Percentiles rank a stretch among this genome's conserved stretches.
These are phyloP conservation scores for Canariomyces notabilis DNA, from an alignment of 2,329 filamentous ascomycete species.

Conservation along the genomic window DNA sequence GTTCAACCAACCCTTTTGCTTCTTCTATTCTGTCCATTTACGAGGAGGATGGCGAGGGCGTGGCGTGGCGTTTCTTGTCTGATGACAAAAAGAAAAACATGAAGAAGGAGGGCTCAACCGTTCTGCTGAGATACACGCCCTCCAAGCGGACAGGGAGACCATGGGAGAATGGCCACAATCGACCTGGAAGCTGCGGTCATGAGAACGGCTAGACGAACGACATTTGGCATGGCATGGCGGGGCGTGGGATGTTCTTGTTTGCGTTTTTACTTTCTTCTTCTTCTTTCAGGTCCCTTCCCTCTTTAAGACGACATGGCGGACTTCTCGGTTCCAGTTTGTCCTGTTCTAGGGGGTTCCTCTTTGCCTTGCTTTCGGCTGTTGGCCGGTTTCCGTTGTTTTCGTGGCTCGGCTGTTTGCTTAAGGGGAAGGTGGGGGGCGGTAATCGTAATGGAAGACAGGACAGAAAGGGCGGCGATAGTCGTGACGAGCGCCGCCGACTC, in stretches of 20 bases:
- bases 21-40: too few relatives aligned
- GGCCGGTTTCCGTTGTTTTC: background rate
- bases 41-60: background rate
- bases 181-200: constrained; percentile 5
- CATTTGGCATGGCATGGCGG: constrained; percentile 9
- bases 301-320: constrained; percentile 4
- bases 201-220: constrained; percentile 9
- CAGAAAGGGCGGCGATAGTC: background rate
- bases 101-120: background rate
- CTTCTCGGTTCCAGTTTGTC: background rate
- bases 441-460: constrained; percentile 10
- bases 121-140: too few relatives aligned
- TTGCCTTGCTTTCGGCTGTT: constrained; percentile 2
- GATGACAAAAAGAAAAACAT: background rate
- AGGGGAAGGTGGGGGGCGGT: background rate
- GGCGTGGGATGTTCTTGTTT: constrained; percentile 7
- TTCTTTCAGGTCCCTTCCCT: too few relatives aligned
- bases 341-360: background rate
- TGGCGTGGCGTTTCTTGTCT: background rate
- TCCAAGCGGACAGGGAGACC: too few relatives aligned
- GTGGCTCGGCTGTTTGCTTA: background rate
- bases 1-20: too few relatives aligned
- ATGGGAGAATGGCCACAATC: constrained; percentile 7
- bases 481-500: constrained; percentile 2
- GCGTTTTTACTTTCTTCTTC: constrained; percentile 1